Conservation (phyloP, 2,329 filamentous ascomycete genomes). For the Aspergillus neotritici region DNA sequence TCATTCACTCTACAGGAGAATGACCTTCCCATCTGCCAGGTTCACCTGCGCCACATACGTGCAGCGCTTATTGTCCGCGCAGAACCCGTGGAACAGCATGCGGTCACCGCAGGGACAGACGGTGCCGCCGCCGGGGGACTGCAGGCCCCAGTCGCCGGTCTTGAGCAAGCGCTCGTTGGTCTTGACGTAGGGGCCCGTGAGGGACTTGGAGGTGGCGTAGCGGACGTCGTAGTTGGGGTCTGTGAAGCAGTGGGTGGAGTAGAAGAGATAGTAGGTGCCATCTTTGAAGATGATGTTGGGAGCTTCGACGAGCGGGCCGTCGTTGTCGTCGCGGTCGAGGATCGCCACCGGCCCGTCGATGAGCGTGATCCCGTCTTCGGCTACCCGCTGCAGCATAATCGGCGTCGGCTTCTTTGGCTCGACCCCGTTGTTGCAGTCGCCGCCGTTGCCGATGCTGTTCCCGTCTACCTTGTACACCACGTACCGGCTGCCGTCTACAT, state of each 20-base stretch:
- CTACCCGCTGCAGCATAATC: slow-evolving; percentile 38
- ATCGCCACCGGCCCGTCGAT: slow-evolving; percentile 52
- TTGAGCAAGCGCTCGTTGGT: slow-evolving; percentile 29
- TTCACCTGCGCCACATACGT: slow-evolving; percentile 27
- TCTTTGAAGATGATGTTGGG: slow-evolving; percentile 47
- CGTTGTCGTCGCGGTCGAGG: slow-evolving; percentile 57
- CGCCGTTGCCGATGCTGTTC: slow-evolving; percentile 49
- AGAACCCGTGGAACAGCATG: slow-evolving; percentile 32
- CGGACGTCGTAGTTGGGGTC: slow-evolving; percentile 53
- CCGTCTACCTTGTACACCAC: slow-evolving; percentile 64
- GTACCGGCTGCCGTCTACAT: slow-evolving; percentile 51
- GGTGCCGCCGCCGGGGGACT: slow-evolving; percentile 29
- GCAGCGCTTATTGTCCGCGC: slow-evolving; percentile 20
- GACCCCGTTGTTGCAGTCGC: slow-evolving; percentile 44
- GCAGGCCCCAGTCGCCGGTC: slow-evolving; percentile 26
- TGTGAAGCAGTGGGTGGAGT: slow-evolving; percentile 56
- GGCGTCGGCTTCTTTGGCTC: slow-evolving; percentile 33
- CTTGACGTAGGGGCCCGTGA: slow-evolving; percentile 37
- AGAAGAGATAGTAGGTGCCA: slow-evolving; percentile 56
- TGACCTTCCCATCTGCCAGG: slow-evolving; percentile 15
- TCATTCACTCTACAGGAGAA: slow-evolving; percentile 10
- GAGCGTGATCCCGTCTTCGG: slow-evolving; percentile 47
- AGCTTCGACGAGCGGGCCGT: slow-evolving; percentile 59
- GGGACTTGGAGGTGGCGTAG: slow-evolving; percentile 48
- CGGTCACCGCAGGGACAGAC: slow-evolving; percentile 27